Base-by-base conservation (phyloP, 192 early-diverging fungal species). In the Funneliformis mosseae region DNA sequence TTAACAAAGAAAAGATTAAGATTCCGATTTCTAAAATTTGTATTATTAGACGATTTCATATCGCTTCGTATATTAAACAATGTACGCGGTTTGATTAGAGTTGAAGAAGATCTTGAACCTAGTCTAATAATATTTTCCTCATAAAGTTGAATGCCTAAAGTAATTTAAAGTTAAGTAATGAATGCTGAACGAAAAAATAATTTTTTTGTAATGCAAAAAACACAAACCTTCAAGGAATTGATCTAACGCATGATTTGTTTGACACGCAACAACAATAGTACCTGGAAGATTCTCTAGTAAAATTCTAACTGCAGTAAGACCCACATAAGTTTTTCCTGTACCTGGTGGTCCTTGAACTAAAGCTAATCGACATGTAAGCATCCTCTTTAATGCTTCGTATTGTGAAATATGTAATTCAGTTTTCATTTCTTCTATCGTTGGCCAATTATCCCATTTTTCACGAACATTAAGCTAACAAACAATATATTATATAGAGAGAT, bases 261-360 rank as follows among this genome's bases (percentile, higher is more conserved):
- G 88, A 59, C 90, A 91, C 28, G 89, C 81, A 55, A 87, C 82
- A 11, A 91, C 67, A 55, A 91, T 91, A 0, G 85, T 82, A 7
- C 85, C 83, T n/a, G 84, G 39, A 1, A 72, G 59, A 41, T 89
- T 82, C 21, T 84, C 81, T 5, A 89, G 68, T 39, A 91, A 78
- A 0, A 91, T 83, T 14, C 46, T 46, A 50, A 88, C 87, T 1
- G 87, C 83, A 62, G 84, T 81, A 14, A 89, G 79, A 63, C 90
- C 90, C 0, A 91, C 83, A 75, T 84, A 88, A 0, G 90, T 91
- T 71, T 91, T 91, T 55, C 90, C 90, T 45, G 90, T 91, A 43
- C 90, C 90, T 10, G 90, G 90, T 27, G 90, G 90, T 46, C 90
- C 89, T 76, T 90, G 88, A 60, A 90, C 79, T 25, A 90, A 81